Evolutionary conservation across 805 yeast genomes (phyloP).

Genomic region (Yarrowia sp.): DNA sequence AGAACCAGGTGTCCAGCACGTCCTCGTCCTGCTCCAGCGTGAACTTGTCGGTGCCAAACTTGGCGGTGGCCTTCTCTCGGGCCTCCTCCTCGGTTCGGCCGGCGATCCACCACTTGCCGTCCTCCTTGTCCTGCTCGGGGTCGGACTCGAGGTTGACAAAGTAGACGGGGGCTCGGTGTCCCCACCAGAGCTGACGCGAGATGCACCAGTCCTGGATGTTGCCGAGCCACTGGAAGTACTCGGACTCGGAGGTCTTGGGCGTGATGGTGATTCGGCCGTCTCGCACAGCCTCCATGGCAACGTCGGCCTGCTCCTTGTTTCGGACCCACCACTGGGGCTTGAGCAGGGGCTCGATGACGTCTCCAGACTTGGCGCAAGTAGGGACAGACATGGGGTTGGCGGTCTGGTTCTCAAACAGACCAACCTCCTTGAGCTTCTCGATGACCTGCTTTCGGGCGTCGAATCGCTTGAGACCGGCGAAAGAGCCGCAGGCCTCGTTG

Average conservation of each 20-base stretch:
- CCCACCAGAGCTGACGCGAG: slow-evolving; percentile 93
- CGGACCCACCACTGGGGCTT: slow-evolving; percentile 99
- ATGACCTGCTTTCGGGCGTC: slow-evolving; percentile 88
- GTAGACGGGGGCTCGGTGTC: slow-evolving; percentile 97
- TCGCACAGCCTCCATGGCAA: slow-evolving; percentile 81
- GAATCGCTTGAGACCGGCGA: slow-evolving; percentile 87
- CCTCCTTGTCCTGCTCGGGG: slow-evolving; percentile 53
- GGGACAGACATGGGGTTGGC: slow-evolving; percentile 97
- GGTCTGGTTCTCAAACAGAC: slow-evolving; percentile 75
- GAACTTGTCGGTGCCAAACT: slow-evolving; percentile 67
- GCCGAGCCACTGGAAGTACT: slow-evolving; percentile 92
- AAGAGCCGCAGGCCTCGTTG: slow-evolving; percentile 92
- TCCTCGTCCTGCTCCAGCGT: slow-evolving; percentile 94
- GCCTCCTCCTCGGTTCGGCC: slow-evolving; percentile 87
- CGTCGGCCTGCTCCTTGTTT: slow-evolving; percentile 83
- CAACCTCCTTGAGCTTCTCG: slow-evolving; percentile 70
- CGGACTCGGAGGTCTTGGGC: slow-evolving; percentile 88
- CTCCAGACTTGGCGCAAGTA: slow-evolving; percentile 93
- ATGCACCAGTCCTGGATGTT: slow-evolving; percentile 99
- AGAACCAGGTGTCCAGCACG: slow-evolving; percentile 98
- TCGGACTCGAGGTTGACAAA: slow-evolving; percentile 75
- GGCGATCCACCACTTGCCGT: slow-evolving; percentile 80
- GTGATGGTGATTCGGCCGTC: slow-evolving; percentile 75
- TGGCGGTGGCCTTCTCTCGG: slow-evolving; percentile 67
- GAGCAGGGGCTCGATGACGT: slow-evolving; percentile 90